These are phyloP conservation scores for Acer negundo DNA, from an alignment of 345 rosid species.

Conservation along the genomic window DNA sequence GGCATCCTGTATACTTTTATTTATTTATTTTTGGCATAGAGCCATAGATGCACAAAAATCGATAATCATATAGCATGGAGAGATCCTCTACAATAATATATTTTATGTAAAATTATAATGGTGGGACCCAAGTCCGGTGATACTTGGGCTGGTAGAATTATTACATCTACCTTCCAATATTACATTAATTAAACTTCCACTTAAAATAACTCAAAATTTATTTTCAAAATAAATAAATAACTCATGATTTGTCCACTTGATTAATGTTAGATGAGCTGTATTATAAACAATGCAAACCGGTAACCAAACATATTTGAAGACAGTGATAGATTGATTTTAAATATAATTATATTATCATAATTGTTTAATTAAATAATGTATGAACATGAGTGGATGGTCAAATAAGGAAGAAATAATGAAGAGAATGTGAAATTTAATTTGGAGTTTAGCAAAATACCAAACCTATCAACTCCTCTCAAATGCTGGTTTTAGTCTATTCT, in stretches of 20 bases:
- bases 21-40: no score
- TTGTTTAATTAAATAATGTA: neutral
- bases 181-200: neutral
- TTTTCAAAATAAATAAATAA: neutral
- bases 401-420: neutral
- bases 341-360: no score
- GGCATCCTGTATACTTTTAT: no score
- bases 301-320: constrained; percentile 20
- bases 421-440: constrained; percentile 2
- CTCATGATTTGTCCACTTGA: neutral
- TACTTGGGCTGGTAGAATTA: neutral
- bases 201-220: no score
- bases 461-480: neutral
- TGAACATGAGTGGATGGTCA: neutral
- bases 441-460: constrained; percentile 12
- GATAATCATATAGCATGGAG: neutral
- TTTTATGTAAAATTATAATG: neutral
- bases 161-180: neutral
- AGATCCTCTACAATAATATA: neutral
- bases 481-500: neutral
- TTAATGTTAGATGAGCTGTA: constrained; percentile 15
- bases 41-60: no score
- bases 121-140: neutral
- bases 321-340: constrained; percentile 3
- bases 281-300: constrained; percentile 1